Percentiles rank a stretch among this genome's conserved stretches.
Evolutionary conservation across 257 asterid species (phyloP).

Genomic region (Voacanga thouarsii): DNA sequence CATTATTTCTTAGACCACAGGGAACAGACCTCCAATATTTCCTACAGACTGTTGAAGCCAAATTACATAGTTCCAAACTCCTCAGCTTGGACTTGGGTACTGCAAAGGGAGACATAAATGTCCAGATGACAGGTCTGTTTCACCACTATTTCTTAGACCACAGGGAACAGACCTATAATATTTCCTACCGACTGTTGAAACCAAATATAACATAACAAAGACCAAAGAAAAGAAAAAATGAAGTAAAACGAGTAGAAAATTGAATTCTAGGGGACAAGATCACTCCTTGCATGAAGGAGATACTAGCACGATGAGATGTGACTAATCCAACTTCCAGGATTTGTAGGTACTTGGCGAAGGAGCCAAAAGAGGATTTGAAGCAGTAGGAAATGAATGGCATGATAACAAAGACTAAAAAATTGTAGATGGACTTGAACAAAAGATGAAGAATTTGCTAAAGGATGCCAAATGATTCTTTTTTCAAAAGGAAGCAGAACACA

Average conservation of each 20-base stretch:
- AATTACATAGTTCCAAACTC: constrained; percentile 21
- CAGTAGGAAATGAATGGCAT: neutral
- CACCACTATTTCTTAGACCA: constrained; percentile 16
- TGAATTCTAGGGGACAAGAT: neutral
- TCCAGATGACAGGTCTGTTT: constrained; percentile 21
- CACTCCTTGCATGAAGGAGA: neutral
- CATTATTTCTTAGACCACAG: constrained; percentile 16
- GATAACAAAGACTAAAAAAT: neutral
- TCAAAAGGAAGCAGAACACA: neutral
- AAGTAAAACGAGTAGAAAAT: neutral
- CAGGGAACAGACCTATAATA: constrained; percentile 21
- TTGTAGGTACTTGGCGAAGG: neutral
- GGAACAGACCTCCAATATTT: constrained; percentile 22
- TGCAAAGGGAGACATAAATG: constrained; percentile 13
- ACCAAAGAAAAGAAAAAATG: neutral
- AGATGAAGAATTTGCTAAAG: neutral
- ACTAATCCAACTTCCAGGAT: neutral
- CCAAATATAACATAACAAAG: neutral
- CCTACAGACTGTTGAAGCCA: neutral
- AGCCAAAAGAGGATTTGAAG: neutral
- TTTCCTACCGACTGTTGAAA: neutral
- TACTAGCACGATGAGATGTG: neutral
- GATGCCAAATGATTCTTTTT: neutral
- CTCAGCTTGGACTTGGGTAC: constrained; percentile 25
- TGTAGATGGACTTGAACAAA: neutral